Evolutionary conservation across 1,139 yeast genomes (phyloP).

Genomic region (Sugiyamaella grinbergsii): DNA sequence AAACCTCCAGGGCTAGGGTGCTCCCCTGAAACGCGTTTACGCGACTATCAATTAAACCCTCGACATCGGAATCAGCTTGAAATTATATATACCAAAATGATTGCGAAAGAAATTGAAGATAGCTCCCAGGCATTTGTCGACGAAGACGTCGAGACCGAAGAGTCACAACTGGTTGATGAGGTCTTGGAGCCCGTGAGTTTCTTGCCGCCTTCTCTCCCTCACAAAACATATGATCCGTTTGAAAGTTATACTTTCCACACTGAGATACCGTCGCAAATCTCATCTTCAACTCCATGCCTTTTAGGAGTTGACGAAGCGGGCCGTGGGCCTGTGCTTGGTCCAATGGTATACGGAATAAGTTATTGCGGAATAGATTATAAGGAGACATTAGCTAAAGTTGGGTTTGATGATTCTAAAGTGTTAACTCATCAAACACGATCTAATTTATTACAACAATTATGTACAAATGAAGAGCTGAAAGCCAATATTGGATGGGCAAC

Average conservation of each 20-base stretch:
- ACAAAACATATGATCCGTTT: constrained; percentile 26
- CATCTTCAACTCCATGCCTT: constrained; percentile 46
- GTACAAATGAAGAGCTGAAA: constrained; percentile 49
- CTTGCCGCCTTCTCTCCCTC: constrained; percentile 38
- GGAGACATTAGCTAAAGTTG: constrained; percentile 61
- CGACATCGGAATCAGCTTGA: too few species aligned
- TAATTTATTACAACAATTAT: constrained; percentile 60
- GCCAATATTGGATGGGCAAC: constrained; percentile 85
- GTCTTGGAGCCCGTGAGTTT: constrained; percentile 19
- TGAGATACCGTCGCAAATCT: constrained; percentile 40
- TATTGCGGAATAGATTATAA: constrained; percentile 64
- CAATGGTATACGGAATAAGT: constrained; percentile 94
- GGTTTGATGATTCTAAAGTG: constrained; percentile 92
- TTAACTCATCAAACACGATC: constrained; percentile 73
- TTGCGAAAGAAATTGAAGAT: too few species aligned
- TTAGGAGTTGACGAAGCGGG: constrained; percentile 98
- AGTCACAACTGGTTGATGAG: too few species aligned
- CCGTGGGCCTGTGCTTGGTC: constrained; percentile 92
- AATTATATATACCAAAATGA: too few species aligned
- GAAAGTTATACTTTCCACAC: constrained; percentile 44
- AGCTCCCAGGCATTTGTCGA: too few species aligned
- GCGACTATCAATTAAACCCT: too few species aligned
- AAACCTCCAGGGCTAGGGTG: too few species aligned
- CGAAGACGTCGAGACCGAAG: too few species aligned
- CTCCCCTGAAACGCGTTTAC: too few species aligned